Percentiles rank a stretch among this genome's conserved stretches.
These are phyloP conservation scores for Sequoia sempervirens DNA, from an alignment of 75 land plant species.

Conservation along the genomic window DNA sequence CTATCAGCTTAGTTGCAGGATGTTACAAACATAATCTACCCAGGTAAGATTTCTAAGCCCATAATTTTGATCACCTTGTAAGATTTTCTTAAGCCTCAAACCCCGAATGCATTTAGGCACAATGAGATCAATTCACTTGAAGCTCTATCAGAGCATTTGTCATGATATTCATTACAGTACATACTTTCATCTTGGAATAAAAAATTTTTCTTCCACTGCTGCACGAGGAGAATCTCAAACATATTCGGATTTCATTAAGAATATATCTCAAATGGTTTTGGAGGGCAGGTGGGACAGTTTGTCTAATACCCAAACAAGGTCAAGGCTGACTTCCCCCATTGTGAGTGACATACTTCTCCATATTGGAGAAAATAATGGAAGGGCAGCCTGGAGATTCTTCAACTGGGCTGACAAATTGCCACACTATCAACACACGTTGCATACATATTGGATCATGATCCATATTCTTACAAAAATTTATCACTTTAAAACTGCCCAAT, in stretches of 20 bases:
- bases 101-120: not conserved
- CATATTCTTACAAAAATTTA: constrained; percentile 30
- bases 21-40: not conserved
- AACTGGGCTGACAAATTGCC: constrained; percentile 37
- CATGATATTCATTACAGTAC: not conserved
- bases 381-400: constrained; percentile 35
- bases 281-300: constrained; percentile 29
- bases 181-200: not conserved
- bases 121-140: not conserved
- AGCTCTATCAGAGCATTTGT: not conserved
- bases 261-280: constrained; percentile 17
- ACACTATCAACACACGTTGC: constrained; percentile 29
- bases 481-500: constrained; percentile 37
- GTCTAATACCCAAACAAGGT: constrained; percentile 8
- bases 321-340: constrained; percentile 18
- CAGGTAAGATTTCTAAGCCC: not conserved
- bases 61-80: not conserved
- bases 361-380: not conserved
- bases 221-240: not conserved
- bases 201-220: not conserved
- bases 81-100: not conserved
- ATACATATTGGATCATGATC: constrained; percentile 47
- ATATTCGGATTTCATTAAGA: constrained; percentile 1
- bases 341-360: constrained; percentile 20
- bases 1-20: not conserved